Base-by-base conservation (phyloP, 306 rosid species). In the Fragaria nilgerrensis region DNA sequence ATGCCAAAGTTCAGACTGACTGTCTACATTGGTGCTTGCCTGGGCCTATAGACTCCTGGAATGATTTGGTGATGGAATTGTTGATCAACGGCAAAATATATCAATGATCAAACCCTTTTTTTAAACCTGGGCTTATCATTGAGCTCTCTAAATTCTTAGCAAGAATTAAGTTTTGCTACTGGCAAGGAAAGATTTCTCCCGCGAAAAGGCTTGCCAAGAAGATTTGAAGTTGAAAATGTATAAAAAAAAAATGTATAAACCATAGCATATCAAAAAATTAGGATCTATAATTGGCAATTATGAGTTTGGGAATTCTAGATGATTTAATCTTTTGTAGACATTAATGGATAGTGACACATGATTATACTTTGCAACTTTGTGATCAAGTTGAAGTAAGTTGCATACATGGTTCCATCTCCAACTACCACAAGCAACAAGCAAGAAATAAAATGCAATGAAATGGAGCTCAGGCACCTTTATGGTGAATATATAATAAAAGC, bases 11-110 rank as follows among this genome's bases (percentile, higher is more conserved):
- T 56, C 88, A 86, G 84, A 85, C 70, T 66, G 92, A 86, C 80
- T 88, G 92, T 72, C 49, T 88, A 7, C 92, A 88, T 77, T 86
- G 92, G 97, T 93, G 97, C 80, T 79, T 91, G 80, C 96, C 98
- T 1, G 97, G 98, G 67, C 98, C 98, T 7, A 91, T 93, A 49
- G 97, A 93, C 75, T 88, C 97, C 3, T 93, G 98, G 98, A 93
- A 91, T 20, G 97, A 88, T 77, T 52, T 90, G 74, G 29, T 85
- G 15, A 81, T 94, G 90, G 88, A 91, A 82, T 78, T 94, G 88
- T 56, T 90, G 72, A 72, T 88, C 58, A 86, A 82, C 77, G 83
- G 69, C 25, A 70, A 49, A 75, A 82, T 29, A 63, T 81, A 29
- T 49, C 50, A 5, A 73, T 75, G 77, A 56, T 79, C 23, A 14